Conservation (phyloP, 1,284 basidiomycete species). For the Chiua sp. region DNA sequence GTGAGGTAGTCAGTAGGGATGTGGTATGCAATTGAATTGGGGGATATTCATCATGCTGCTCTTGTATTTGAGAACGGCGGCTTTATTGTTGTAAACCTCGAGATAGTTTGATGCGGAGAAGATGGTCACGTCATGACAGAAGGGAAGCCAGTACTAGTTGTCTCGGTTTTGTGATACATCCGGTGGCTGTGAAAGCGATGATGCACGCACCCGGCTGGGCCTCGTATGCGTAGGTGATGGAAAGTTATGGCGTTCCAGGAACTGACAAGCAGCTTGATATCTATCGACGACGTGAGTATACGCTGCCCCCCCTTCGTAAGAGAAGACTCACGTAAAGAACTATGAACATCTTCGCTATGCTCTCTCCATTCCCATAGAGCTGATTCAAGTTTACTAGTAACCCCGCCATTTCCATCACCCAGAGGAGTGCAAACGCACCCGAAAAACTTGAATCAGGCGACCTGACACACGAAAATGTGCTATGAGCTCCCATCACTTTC, state of each 20-base stretch:
- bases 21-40: constrained; percentile 95
- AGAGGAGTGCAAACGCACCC: too few species aligned
- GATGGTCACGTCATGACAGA: constrained; percentile 98
- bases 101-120: constrained; percentile 97
- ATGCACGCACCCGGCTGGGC: constrained; percentile 83
- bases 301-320: not conserved
- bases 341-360: too few species aligned
- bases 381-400: too few species aligned
- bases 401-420: too few species aligned
- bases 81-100: constrained; percentile 97
- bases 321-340: constrained; percentile 80
- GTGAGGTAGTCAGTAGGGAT: constrained; percentile 95
- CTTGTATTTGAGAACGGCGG: constrained; percentile 96
- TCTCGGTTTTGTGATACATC: constrained; percentile 97
- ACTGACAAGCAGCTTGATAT: constrained; percentile 93
- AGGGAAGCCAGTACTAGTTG: constrained; percentile 89
- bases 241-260: constrained; percentile 96
- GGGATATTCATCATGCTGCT: constrained; percentile 96
- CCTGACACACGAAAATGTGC: too few species aligned
- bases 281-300: constrained; percentile 35
- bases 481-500: too few species aligned
- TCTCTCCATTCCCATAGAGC: too few species aligned
- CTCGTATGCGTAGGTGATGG: constrained; percentile 94
- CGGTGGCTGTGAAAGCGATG: constrained; percentile 66
- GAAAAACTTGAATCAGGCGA: too few species aligned